Evolutionary conservation across 129 eudicot species (phyloP).

Genomic region (Ambrosia artemisiifolia): DNA sequence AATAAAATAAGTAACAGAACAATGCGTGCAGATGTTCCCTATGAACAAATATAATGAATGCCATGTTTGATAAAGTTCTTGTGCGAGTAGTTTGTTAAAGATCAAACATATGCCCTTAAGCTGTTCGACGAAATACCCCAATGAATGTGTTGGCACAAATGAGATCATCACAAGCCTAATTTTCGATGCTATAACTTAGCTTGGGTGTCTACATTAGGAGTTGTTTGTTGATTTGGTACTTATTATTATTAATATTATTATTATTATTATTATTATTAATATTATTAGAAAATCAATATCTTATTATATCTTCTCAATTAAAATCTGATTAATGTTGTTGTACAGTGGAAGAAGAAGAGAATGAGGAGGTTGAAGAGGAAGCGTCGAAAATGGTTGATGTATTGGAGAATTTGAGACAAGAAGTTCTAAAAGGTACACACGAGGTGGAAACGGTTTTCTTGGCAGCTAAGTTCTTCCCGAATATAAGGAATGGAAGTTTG

Average conservation of each 20-base stretch:
- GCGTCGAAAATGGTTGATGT: slow-evolving; percentile 52
- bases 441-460: slow-evolving; percentile 59
- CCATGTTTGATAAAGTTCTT: not conserved
- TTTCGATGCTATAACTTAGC: not conserved
- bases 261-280: no score
- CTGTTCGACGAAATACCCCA: slow-evolving; percentile 30
- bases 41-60: not conserved
- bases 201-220: not conserved
- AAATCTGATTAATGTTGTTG: no score
- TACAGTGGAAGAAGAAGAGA: slow-evolving; percentile 27
- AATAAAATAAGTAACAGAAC: not conserved
- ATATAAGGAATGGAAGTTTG: slow-evolving; percentile 50
- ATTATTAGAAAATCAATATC: no score
- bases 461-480: slow-evolving; percentile 52
- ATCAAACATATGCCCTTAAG: not conserved
- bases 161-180: not conserved
- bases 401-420: slow-evolving; percentile 61
- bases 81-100: not conserved
- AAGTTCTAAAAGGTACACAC: slow-evolving; percentile 67
- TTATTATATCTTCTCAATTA: no score
- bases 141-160: not conserved
- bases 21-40: not conserved
- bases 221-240: no score
- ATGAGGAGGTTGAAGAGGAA: slow-evolving; percentile 29
- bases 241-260: no score